Base-by-base conservation (phyloP, 139 green algal species). In the Raphidocelis subcapitata region DNA sequence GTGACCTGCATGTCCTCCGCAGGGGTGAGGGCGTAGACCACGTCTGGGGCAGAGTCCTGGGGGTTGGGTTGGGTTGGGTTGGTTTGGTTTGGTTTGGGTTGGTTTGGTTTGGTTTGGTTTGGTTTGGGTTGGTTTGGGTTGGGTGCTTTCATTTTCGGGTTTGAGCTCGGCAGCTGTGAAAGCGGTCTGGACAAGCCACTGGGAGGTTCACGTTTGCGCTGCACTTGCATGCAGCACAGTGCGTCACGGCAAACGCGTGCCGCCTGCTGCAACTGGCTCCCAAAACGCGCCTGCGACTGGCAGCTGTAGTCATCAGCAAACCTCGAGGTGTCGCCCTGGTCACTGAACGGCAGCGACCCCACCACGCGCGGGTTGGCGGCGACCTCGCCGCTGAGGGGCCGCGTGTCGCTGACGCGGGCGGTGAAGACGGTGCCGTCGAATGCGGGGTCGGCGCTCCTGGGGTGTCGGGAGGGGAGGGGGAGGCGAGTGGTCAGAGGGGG, bases 11-110 rank as follows among this genome's bases (percentile, higher is more conserved):
- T 54, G 57, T 69, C n/a, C 0, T 1, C 8, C 0, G 62, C 2
- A 0, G 80, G 64, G 3, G 62, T 80, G 71, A 69, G 78, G 46
- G 62, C 54, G 73, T 89, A 89, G 24, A 85, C 79, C 10, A 88
- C 82, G 26, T 89, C 84, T 0, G 76, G 71, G 0, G 80, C 33
- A 1, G 47, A 47, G 36, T 85, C 79, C 79, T 82, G 47, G 24
- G 32, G 37, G 41, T 12, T 8, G 8, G 41, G 41, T 49, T 8
- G 12, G 12, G 41, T 8, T 49, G 41, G 41, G 41, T 49, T 8
- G 8, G 8, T 49, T 8, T 49, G 41, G 8, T 8, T 12, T 20
- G 41, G n/a, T n/a, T n/a, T n/a, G n/a, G n/a, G n/a, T n/a, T n/a
- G n/a, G n/a, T n/a, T n/a, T n/a, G n/a, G n/a, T n/a, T n/a, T n/a